Evolutionary conservation across 2,329 filamentous ascomycete genomes (phyloP).

Genomic region (Alternaria alternata): DNA sequence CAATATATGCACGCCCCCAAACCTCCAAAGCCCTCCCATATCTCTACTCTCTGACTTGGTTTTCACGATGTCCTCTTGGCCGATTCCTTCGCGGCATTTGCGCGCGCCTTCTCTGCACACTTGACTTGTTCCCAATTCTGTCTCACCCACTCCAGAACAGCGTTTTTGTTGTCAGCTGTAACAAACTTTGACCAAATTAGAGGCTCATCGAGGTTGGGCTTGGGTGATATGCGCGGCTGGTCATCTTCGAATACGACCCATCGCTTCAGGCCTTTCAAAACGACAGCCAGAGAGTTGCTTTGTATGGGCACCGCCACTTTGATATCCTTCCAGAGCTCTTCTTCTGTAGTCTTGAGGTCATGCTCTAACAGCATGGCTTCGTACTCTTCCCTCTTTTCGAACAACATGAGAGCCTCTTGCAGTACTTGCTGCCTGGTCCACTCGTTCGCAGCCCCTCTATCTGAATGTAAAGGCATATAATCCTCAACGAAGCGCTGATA

Average conservation of each 20-base stretch:
- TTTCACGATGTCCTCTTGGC: slow-evolving; percentile 1
- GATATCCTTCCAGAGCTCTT: slow-evolving; percentile 55
- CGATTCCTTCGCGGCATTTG: slow-evolving; percentile 23
- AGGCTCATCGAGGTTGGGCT: slow-evolving; percentile 25
- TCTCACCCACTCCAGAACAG: slow-evolving; percentile 40
- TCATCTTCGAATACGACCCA: slow-evolving; percentile 46
- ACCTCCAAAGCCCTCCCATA: background rate
- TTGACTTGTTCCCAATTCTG: slow-evolving; percentile 43
- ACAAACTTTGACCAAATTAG: slow-evolving; percentile 34
- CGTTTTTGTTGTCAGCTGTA: slow-evolving; percentile 12
- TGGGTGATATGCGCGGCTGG: slow-evolving; percentile 24
- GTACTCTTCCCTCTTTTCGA: slow-evolving; percentile 59
- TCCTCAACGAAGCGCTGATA: slow-evolving; percentile 70
- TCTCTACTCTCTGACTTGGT: background rate
- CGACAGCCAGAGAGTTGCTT: slow-evolving; percentile 32
- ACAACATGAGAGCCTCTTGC: slow-evolving; percentile 62
- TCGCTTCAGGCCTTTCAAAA: slow-evolving; percentile 42
- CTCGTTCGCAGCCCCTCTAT: slow-evolving; percentile 37
- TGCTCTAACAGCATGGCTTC: slow-evolving; percentile 48
- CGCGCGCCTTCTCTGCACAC: slow-evolving; percentile 39
- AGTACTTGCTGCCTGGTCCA: slow-evolving; percentile 58
- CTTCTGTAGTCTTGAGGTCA: slow-evolving; percentile 50
- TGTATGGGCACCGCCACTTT: slow-evolving; percentile 49
- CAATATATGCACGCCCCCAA: background rate
- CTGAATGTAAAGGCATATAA: slow-evolving; percentile 65